phyloP scores from a whole-genome alignment of 2,329 filamentous ascomycete genomes.

The Trichoderma sp. region DNA sequence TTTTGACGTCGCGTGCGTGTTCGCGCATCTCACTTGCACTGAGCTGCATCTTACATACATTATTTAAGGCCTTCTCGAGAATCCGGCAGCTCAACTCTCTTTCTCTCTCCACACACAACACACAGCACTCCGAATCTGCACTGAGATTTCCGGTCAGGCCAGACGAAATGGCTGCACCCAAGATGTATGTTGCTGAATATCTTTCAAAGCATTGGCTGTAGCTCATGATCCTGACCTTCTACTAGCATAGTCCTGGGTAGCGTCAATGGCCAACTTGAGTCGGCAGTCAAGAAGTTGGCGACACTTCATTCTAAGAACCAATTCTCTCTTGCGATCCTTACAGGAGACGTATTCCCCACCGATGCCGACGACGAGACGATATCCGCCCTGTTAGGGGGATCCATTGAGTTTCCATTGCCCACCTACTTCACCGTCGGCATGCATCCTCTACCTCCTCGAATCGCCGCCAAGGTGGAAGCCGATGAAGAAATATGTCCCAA shows the following conservation, averaged over 20 bases:
- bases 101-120: not conserved
- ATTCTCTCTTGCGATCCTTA: slow-evolving; percentile 81
- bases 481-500: slow-evolving; percentile 82
- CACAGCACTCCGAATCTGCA: not conserved
- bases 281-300: slow-evolving; percentile 76
- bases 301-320: slow-evolving; percentile 81
- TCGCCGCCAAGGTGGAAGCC: slow-evolving; percentile 71
- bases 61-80: not conserved
- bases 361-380: slow-evolving; percentile 57
- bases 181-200: slow-evolving; percentile 41
- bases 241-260: slow-evolving; percentile 75
- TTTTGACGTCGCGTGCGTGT: slow-evolving; percentile 16
- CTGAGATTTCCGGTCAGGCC: not conserved
- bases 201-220: not conserved
- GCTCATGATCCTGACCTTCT: not conserved
- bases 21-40: slow-evolving; percentile 12
- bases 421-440: slow-evolving; percentile 88
- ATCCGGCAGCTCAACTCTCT: not conserved
- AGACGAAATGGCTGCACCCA: slow-evolving; percentile 44
- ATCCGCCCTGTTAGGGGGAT: slow-evolving; percentile 65
- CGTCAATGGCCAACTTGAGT: slow-evolving; percentile 72
- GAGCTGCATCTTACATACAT: slow-evolving; percentile 10
- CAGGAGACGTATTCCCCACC: slow-evolving; percentile 75
- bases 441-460: slow-evolving; percentile 63
- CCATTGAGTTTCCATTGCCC: slow-evolving; percentile 70